A percentile compares a stretch with the other conserved stretches of the same genome.
Conservation (phyloP, 1,284 basidiomycete species). For the Coriolopsis trogii region DNA sequence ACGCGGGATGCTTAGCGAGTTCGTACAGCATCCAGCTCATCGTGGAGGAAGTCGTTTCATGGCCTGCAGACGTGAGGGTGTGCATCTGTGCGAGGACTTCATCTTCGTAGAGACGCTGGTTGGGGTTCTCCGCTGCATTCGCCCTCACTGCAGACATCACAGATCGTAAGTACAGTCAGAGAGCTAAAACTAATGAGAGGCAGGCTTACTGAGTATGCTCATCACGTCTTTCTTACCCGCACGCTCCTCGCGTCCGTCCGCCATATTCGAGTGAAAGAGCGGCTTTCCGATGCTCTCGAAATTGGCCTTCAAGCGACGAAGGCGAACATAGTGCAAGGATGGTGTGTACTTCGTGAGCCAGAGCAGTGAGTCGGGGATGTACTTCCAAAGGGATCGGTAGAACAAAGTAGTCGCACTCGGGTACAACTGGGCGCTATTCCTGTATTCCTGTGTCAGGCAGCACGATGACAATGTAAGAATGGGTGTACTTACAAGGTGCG, state of each 20-base stretch:
- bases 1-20: slow-evolving; percentile 31
- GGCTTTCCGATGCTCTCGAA: slow-evolving; percentile 24
- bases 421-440: slow-evolving; percentile 24
- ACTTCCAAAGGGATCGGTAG: slow-evolving; percentile 28
- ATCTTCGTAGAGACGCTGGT: slow-evolving; percentile 46
- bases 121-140: slow-evolving; percentile 48
- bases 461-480: neutral
- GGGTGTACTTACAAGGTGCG: slow-evolving; percentile 33
- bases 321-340: slow-evolving; percentile 27
- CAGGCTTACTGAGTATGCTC: slow-evolving; percentile 40
- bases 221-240: slow-evolving; percentile 38
- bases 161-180: no score
- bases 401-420: slow-evolving; percentile 24
- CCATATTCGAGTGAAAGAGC: slow-evolving; percentile 22
- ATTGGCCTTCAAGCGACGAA: slow-evolving; percentile 23
- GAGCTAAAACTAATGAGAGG: neutral
- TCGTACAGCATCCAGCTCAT: slow-evolving; percentile 35
- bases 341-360: slow-evolving; percentile 31
- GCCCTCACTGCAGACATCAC: slow-evolving; percentile 53
- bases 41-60: slow-evolving; percentile 27
- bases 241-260: slow-evolving; percentile 10
- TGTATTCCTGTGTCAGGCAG: neutral
- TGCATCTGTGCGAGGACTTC: slow-evolving; percentile 54
- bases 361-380: slow-evolving; percentile 26
- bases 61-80: slow-evolving; percentile 37